A percentile compares a stretch with the other conserved stretches of the same genome.
Evolutionary conservation across 169 alveolate genomes (phyloP).

Genomic region (Eimeria brunetti): DNA sequence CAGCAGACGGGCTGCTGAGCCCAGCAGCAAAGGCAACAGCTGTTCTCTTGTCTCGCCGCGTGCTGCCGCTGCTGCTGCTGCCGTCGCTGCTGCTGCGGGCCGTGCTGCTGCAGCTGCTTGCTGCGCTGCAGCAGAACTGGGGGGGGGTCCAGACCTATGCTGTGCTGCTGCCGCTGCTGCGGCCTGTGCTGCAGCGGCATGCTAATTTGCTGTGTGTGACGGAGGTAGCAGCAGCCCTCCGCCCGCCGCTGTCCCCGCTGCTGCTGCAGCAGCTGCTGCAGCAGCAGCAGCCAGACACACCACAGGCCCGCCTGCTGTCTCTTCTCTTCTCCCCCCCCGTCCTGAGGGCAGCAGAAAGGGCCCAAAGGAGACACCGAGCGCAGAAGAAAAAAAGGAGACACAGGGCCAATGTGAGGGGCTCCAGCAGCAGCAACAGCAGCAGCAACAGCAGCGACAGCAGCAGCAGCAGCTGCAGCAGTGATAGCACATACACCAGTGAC

Average conservation of each 20-base stretch:
- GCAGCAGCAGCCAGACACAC: conserved; percentile 29
- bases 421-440: background rate
- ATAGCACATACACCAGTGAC: background rate
- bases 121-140: conserved; percentile 31
- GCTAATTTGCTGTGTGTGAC: background rate
- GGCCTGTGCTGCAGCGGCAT: conserved; percentile 13
- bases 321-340: conserved; percentile 13
- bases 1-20: conserved; percentile 62
- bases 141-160: conserved; percentile 59
- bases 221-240: conserved; percentile 32
- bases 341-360: background rate
- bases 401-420: background rate
- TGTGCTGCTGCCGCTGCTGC: conserved; percentile 65
- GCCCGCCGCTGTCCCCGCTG: conserved; percentile 28
- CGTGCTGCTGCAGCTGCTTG: conserved; percentile 50
- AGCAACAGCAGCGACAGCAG: conserved; percentile 35
- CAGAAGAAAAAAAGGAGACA: background rate
- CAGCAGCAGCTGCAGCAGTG: conserved; percentile 43
- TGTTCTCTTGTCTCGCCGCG: conserved; percentile 9
- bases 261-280: conserved; percentile 50
- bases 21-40: background rate
- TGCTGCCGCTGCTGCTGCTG: conserved; percentile 54
- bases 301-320: background rate
- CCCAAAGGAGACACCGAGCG: background rate
- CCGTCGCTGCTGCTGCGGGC: conserved; percentile 49